These are phyloP conservation scores for Phaeotremella skinneri DNA, from an alignment of 768 basidiomycete genomes.

Conservation along the genomic window DNA sequence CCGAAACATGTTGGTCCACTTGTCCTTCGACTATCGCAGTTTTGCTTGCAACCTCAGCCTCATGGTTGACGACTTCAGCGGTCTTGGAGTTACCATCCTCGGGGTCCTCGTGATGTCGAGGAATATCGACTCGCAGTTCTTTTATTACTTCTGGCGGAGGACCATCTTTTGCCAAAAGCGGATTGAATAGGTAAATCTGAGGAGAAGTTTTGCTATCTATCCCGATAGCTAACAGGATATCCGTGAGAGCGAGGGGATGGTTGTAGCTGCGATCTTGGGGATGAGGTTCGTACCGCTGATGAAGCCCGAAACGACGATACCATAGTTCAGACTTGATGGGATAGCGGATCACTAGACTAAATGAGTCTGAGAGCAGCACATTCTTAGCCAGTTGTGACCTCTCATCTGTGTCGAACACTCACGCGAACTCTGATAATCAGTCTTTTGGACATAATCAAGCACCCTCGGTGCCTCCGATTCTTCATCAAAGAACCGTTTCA, in stretches of 20 bases:
- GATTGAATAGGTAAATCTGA: constrained; percentile 9
- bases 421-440: constrained; percentile 19
- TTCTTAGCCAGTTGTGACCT: background rate
- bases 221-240: constrained; percentile 1
- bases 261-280: background rate
- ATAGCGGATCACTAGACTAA: constrained; percentile 1
- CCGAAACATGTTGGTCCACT: no score
- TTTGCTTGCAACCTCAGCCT: background rate
- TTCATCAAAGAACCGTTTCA: constrained; percentile 11
- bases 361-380: constrained; percentile 4
- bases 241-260: background rate
- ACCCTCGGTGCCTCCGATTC: background rate
- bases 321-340: background rate
- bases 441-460: constrained; percentile 1
- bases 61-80: background rate
- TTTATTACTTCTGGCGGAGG: background rate
- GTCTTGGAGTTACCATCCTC: no score
- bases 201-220: background rate
- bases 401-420: background rate
- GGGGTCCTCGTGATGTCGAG: no score
- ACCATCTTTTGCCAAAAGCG: background rate
- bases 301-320: constrained; percentile 13
- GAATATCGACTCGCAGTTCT: background rate
- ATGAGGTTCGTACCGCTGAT: constrained; percentile 3
- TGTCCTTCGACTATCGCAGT: background rate